A percentile compares a stretch with the other conserved stretches of the same genome.
Conservation (phyloP, 345 rosid species). For the Odontarrhena argentea region DNA sequence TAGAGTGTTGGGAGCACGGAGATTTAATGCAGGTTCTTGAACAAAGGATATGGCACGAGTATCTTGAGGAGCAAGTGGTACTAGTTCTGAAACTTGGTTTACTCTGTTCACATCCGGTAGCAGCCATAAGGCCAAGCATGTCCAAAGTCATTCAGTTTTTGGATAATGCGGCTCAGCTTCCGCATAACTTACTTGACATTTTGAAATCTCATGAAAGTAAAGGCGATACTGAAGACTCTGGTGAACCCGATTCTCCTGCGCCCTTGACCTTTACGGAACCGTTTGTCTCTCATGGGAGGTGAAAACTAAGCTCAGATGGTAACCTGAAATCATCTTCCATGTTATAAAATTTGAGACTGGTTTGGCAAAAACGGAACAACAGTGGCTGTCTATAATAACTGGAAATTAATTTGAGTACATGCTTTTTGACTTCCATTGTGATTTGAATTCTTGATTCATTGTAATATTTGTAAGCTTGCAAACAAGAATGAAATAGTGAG, state of each 20-base stretch:
- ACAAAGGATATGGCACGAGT: conserved; percentile 26
- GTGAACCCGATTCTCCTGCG: too few relatives aligned
- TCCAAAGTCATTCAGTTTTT: conserved; percentile 29
- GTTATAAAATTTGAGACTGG: too few relatives aligned
- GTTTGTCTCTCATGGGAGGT: too few relatives aligned
- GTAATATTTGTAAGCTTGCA: too few relatives aligned
- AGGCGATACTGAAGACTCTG: not conserved
- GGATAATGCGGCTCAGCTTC: conserved; percentile 34
- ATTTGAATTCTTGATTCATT: too few relatives aligned
- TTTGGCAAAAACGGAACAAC: too few relatives aligned
- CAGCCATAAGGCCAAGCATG: conserved; percentile 48
- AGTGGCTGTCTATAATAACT: too few relatives aligned
- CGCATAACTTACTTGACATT: conserved; percentile 31
- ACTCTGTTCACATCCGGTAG: conserved; percentile 37
- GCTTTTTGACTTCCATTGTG: too few relatives aligned
- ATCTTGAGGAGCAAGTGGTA: conserved; percentile 31
- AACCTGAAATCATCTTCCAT: too few relatives aligned
- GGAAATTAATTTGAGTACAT: too few relatives aligned
- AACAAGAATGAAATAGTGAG: not conserved
- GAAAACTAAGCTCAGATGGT: too few relatives aligned
- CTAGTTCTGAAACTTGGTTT: conserved; percentile 37
- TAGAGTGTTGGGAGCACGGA: conserved; percentile 32
- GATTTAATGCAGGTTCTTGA: conserved; percentile 30
- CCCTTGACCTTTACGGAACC: too few relatives aligned
- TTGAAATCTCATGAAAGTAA: conserved; percentile 11